Percentiles rank a stretch among this genome's conserved stretches.
Evolutionary conservation across 73 alveolate genomes (phyloP).

Genomic region (Tetrahymena thermophila): DNA sequence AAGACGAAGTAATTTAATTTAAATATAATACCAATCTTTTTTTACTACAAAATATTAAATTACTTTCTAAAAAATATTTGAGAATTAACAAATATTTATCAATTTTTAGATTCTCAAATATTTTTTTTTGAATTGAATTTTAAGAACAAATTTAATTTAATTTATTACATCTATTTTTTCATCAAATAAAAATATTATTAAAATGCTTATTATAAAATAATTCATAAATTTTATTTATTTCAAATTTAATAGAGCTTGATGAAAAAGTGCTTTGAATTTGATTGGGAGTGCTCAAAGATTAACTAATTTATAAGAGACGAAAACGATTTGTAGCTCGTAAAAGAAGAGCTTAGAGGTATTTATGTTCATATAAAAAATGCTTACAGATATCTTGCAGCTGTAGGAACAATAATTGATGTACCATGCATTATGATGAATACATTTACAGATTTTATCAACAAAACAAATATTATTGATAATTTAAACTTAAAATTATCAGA

Average conservation of each 20-base stretch:
- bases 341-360: slow-evolving; percentile 29
- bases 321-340: slow-evolving; percentile 29
- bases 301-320: slow-evolving; percentile 48
- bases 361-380: slow-evolving; percentile 52
- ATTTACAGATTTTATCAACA: slow-evolving; percentile 7
- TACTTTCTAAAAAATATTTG: too few relatives aligned
- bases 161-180: too few relatives aligned
- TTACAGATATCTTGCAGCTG: slow-evolving; percentile 54
- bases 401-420: neutral
- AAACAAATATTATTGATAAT: slow-evolving; percentile 1
- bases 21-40: too few relatives aligned
- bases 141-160: too few relatives aligned
- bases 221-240: neutral
- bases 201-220: too few relatives aligned
- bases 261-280: slow-evolving; percentile 60
- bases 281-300: slow-evolving; percentile 57
- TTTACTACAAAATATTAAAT: too few relatives aligned
- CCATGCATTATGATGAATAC: slow-evolving; percentile 38
- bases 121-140: too few relatives aligned
- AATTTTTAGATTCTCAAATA: too few relatives aligned
- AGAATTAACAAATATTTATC: too few relatives aligned
- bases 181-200: too few relatives aligned
- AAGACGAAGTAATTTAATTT: slow-evolving; percentile 18
- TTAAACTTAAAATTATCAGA: slow-evolving; percentile 41
- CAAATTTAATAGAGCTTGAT: neutral